Conservation (phyloP, 192 early-diverging fungal genomes). For the Cetraspora pellucida region DNA sequence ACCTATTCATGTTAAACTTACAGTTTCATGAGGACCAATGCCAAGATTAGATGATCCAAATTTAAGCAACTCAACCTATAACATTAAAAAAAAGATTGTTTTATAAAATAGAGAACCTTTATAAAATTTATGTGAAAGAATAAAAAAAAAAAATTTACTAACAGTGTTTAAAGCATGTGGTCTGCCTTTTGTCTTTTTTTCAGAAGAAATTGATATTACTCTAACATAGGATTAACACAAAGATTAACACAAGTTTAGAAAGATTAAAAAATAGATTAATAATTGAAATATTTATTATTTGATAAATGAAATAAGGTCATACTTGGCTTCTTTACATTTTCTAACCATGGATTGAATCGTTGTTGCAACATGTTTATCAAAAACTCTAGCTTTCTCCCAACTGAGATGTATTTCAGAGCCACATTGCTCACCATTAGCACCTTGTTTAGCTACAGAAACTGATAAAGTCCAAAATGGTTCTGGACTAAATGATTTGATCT, state of each 20-base stretch:
- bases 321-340: background rate
- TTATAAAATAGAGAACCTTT: conserved; percentile 10
- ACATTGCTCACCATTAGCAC: conserved; percentile 11
- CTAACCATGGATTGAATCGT: background rate
- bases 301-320: background rate
- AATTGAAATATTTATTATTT: background rate
- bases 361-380: background rate
- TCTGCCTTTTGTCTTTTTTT: background rate
- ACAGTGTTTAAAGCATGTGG: background rate
- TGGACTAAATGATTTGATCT: conserved; percentile 54
- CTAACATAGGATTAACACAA: background rate
- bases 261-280: background rate
- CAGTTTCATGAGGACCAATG: conserved; percentile 51
- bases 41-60: conserved; percentile 51
- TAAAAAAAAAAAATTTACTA: background rate
- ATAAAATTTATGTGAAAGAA: background rate
- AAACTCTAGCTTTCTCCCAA: background rate
- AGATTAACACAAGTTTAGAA: background rate
- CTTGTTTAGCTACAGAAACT: conserved; percentile 37
- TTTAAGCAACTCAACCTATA: conserved; percentile 51
- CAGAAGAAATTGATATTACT: background rate
- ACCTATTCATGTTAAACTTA: conserved; percentile 27
- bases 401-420: background rate
- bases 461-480: conserved; percentile 51
- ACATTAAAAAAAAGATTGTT: conserved; percentile 17